phyloP scores from a whole-genome alignment of 306 rosid species.

The Heteromeles arbutifolia region DNA sequence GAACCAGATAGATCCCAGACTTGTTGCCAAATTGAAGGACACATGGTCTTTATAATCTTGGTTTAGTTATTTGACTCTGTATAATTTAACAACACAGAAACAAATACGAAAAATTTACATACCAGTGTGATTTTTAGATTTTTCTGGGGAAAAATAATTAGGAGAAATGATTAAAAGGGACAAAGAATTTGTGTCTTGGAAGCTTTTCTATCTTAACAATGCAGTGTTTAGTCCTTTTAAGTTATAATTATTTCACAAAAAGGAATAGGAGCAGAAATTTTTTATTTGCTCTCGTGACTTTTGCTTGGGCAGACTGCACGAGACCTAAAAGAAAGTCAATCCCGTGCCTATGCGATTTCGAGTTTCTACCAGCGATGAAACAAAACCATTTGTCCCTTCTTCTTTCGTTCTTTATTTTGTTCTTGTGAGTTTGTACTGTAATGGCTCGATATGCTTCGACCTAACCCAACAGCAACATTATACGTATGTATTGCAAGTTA shows the following conservation, averaged over 20 bases:
- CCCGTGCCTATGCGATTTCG: constrained; percentile 13
- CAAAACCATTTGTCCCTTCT: constrained; percentile 10
- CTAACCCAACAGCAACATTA: not conserved
- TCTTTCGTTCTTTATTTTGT: not conserved
- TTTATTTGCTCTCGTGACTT: constrained; percentile 16
- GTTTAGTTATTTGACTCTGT: not conserved
- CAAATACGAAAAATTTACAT: not conserved
- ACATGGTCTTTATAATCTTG: not conserved
- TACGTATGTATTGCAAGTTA: not conserved
- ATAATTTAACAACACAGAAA: not conserved
- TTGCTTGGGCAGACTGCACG: not conserved
- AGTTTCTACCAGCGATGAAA: not conserved
- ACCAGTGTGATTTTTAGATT: not conserved
- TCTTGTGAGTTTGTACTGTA: not conserved
- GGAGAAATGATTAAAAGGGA: not conserved
- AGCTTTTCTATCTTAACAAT: not conserved
- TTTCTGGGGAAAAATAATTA: not conserved
- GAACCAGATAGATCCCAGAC: not conserved
- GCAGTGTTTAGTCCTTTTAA: not conserved
- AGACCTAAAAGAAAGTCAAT: constrained; percentile 1
- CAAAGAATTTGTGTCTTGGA: not conserved
- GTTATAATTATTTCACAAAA: not conserved
- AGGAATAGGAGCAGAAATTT: not conserved
- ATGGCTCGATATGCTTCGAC: not conserved
- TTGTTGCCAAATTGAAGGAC: constrained; percentile 1